Conservation (phyloP, 805 yeast species). For the Metschnikowia similis region DNA sequence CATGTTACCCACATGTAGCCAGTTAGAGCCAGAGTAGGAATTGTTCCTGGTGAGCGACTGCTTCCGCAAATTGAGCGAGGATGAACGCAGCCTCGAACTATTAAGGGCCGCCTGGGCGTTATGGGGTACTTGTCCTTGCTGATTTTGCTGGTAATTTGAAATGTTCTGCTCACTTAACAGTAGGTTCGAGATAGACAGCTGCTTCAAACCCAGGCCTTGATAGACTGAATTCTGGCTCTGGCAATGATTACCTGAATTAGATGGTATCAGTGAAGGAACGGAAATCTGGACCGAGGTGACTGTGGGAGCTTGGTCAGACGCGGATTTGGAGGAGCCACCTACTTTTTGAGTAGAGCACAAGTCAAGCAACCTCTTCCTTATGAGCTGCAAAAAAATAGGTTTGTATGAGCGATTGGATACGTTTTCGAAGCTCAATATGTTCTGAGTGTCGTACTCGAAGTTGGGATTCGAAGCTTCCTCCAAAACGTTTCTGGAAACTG, state of each 20-base stretch:
- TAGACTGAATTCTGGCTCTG: constrained; percentile 10
- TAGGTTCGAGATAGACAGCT: constrained; percentile 38
- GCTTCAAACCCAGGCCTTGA: constrained; percentile 24
- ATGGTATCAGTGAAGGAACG: constrained; percentile 8
- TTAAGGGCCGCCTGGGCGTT: constrained; percentile 11
- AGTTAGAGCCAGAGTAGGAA: constrained; percentile 31
- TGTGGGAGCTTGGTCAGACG: constrained; percentile 4
- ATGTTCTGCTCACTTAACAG: constrained; percentile 39
- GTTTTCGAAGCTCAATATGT: constrained; percentile 29
- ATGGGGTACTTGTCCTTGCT: constrained; percentile 3
- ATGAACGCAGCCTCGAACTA: constrained; percentile 30
- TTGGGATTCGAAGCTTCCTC: constrained; percentile 7
- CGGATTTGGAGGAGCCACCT: constrained; percentile 8
- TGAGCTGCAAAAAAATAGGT: constrained; percentile 38
- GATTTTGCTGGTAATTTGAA: constrained; percentile 23
- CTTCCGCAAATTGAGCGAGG: constrained; percentile 36
- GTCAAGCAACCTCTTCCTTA: constrained; percentile 38
- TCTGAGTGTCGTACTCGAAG: constrained; percentile 30
- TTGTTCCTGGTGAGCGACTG: constrained; percentile 43
- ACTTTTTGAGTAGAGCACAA: constrained; percentile 27
- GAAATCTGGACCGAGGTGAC: constrained; percentile 13
- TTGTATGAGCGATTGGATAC: constrained; percentile 29
- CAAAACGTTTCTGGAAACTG: constrained; percentile 20
- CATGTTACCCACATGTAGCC: constrained; percentile 44
- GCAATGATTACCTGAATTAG: not conserved